Evolutionary conservation across 2,329 filamentous ascomycete genomes (phyloP), one percentile per base, ranked within the genome.

Genomic region (Ophidiomyces ophidiicola): DNA sequence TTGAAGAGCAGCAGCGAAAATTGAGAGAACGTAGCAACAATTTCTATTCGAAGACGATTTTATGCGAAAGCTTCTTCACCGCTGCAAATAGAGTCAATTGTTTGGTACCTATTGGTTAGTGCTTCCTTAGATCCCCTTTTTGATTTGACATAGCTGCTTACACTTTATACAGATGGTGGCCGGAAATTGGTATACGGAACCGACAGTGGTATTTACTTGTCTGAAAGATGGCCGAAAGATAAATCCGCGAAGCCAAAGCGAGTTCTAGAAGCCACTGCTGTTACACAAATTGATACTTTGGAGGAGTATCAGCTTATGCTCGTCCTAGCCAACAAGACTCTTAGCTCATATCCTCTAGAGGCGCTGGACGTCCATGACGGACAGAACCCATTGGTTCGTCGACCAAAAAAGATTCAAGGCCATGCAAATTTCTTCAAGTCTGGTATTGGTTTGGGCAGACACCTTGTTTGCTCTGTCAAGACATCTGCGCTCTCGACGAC

Each of bases 361-460:
- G 86, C 85, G 10, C 70, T 98, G 41, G 88, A 94, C 52, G 74
- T 81, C 2, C 81, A 81, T 46, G 87, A 96, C 53, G 67, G 68
- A 33, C 70, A 74, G 44, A 80, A 79, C 36, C 74, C 83, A 23
- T 68, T 87, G 41, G 76, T 77, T 11, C 94, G 90, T 60, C 76
- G 86, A 29, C 85, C 86, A 6, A 88, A 90, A 68, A 94, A 94
- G 69, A 96, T 98, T 47, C 82, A 87, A 61, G 93, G 83, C 52
- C 87, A 94, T 63, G 92, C 88, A 61, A 94, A 88, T 61, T 98
- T 96, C 67, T 98, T 98, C 76, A 94, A 92, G 64, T 82, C 86
- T 12, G 90, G 90, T 26, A 92, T 94, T 53, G 96, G 90, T 56
- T 72, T 94, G 44, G 87, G 90, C 23, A 76, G 90, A 46, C 90